phyloP scores from a whole-genome alignment of 208 protist genomes.

The Trypanosoma cruzi region DNA sequence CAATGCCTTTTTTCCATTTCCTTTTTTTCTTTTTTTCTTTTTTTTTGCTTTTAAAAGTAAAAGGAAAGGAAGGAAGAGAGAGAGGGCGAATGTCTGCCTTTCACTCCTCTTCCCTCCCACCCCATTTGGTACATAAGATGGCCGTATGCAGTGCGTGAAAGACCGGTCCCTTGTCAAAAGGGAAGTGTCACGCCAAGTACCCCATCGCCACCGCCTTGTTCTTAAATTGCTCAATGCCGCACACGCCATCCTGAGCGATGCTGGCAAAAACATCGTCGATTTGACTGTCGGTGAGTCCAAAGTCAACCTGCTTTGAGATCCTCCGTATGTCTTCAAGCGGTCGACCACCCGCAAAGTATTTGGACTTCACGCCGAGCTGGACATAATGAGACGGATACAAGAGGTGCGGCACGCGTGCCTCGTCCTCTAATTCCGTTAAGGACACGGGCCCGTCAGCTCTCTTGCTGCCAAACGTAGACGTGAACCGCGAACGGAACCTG shows the following conservation, averaged over 20 bases:
- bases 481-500: constrained; percentile 10
- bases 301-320: constrained; percentile 68
- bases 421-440: constrained; percentile 49
- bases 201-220: constrained; percentile 71
- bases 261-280: constrained; percentile 73
- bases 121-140: constrained; percentile 7
- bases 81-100: not conserved
- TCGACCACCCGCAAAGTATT: constrained; percentile 82
- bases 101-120: constrained; percentile 18
- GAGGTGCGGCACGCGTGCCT: constrained; percentile 68
- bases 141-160: too few species aligned
- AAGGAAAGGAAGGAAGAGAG: constrained; percentile 3
- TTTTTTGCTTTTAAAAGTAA: constrained; percentile 2
- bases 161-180: too few species aligned
- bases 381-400: constrained; percentile 88
- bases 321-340: constrained; percentile 60
- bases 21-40: constrained; percentile 17
- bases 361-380: constrained; percentile 68
- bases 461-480: constrained; percentile 27
- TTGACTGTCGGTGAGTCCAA: constrained; percentile 63
- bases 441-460: not conserved
- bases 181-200: constrained; percentile 37
- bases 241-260: constrained; percentile 43
- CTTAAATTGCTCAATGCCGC: constrained; percentile 90
- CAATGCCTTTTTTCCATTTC: not conserved